phyloP scores from a whole-genome alignment of 2,329 filamentous ascomycete species.

The Phyllosticta paracitricarpa region DNA sequence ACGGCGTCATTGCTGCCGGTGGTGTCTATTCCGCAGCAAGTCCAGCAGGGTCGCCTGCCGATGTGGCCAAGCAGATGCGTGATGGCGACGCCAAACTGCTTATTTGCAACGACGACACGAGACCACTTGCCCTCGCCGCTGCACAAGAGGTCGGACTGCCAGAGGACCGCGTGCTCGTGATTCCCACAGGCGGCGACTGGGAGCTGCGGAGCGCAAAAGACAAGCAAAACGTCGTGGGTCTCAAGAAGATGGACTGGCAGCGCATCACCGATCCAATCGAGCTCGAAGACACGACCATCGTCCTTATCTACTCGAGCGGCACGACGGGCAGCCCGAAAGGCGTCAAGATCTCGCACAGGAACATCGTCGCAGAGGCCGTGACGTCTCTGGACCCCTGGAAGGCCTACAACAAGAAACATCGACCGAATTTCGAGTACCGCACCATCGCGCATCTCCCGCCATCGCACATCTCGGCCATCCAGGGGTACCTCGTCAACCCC shows the following conservation, averaged over 20 bases:
- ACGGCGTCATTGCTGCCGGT: conserved; percentile 47
- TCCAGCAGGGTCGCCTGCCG: conserved; percentile 39
- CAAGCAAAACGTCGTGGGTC: conserved; percentile 24
- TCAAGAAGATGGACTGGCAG: conserved; percentile 40
- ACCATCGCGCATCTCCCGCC: conserved; percentile 38
- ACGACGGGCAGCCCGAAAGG: conserved; percentile 37
- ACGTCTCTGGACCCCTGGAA: conserved; percentile 19
- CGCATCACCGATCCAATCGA: conserved; percentile 40
- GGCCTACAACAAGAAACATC: conserved; percentile 16
- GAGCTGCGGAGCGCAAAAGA: conserved; percentile 23
- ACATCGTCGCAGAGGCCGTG: conserved; percentile 30
- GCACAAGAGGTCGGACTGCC: conserved; percentile 42
- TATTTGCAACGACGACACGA: conserved; percentile 40
- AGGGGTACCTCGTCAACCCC: conserved; percentile 38
- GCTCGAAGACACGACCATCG: conserved; percentile 31
- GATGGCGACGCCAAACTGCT: conserved; percentile 34
- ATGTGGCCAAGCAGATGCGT: conserved; percentile 41
- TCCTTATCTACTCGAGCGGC: conserved; percentile 23
- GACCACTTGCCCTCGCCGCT: conserved; percentile 37
- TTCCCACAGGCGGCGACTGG: conserved; percentile 35
- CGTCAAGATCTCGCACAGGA: conserved; percentile 35
- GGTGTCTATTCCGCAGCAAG: conserved; percentile 50
- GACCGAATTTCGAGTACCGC: conserved; percentile 25
- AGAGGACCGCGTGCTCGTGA: conserved; percentile 39
- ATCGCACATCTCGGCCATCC: conserved; percentile 39